Conservation (phyloP, 176 grass and related monocot genomes). For the Cymbopogon citratus region DNA sequence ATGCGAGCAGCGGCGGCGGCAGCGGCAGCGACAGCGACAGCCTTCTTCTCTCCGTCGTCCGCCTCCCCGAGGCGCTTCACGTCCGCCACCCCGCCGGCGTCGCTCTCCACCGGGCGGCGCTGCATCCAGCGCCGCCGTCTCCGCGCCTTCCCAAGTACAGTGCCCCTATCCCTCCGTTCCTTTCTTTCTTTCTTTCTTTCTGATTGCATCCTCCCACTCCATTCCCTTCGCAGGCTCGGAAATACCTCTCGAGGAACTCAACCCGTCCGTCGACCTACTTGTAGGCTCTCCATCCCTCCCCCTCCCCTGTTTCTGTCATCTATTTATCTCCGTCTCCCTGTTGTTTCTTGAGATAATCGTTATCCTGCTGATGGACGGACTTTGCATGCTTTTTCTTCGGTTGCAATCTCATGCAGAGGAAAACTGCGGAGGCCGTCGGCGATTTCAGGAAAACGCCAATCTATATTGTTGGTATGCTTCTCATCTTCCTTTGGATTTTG, state of each 20-base stretch:
- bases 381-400: not conserved
- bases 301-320: not conserved
- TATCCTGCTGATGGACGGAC: not conserved
- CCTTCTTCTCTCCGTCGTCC: not conserved
- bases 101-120: not conserved
- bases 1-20: conserved; percentile 13
- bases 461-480: conserved; percentile 25
- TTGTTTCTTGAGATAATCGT: not conserved
- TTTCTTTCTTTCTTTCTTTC: not conserved
- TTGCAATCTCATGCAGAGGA: conserved; percentile 12
- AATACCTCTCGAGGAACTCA: conserved; percentile 23
- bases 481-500: not conserved
- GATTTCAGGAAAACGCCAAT: conserved; percentile 46
- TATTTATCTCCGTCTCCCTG: not conserved
- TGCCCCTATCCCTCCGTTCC: not conserved
- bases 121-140: not conserved
- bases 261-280: conserved; percentile 31
- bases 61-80: not conserved
- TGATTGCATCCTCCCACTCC: too few species aligned
- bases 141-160: conserved; percentile 29
- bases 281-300: not conserved
- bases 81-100: not conserved
- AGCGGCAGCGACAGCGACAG: not conserved
- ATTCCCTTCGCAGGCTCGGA: not conserved
- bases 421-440: conserved; percentile 19